A percentile compares a stretch with the other conserved stretches of the same genome.
Conservation (phyloP, 768 basidiomycete genomes). For the Rhizopogon rudus region DNA sequence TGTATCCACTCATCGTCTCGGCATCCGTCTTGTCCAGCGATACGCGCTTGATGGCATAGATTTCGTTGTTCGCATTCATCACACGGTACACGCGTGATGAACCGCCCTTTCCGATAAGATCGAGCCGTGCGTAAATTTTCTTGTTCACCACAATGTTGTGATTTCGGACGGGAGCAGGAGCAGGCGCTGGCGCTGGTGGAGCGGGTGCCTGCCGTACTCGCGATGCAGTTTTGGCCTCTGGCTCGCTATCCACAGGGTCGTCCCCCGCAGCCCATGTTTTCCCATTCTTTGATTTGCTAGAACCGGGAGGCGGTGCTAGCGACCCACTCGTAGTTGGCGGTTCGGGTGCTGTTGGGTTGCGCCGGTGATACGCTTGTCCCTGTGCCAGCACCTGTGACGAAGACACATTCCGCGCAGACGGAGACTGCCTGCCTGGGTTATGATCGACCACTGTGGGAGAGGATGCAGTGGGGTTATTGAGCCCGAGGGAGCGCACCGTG, state of each 20-base stretch:
- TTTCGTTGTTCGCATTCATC: slow-evolving; percentile 65
- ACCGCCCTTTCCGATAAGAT: slow-evolving; percentile 90
- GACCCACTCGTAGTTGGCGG: slow-evolving; percentile 38
- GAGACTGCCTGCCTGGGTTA: slow-evolving; percentile 24
- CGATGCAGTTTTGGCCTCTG: slow-evolving; percentile 23
- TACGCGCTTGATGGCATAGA: slow-evolving; percentile 92
- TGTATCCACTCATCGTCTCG: slow-evolving; percentile 87
- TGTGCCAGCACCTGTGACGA: slow-evolving; percentile 16
- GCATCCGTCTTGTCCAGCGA: slow-evolving; percentile 83
- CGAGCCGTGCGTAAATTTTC: slow-evolving; percentile 77
- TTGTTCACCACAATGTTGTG: slow-evolving; percentile 52
- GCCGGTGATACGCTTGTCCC: slow-evolving; percentile 43
- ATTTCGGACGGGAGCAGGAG: slow-evolving; percentile 30
- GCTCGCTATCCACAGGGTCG: slow-evolving; percentile 32
- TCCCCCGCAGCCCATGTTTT: slow-evolving; percentile 46
- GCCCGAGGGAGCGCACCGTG: slow-evolving; percentile 52
- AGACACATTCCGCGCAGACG: slow-evolving; percentile 20
- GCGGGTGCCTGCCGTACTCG: slow-evolving; percentile 27
- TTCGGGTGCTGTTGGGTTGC: slow-evolving; percentile 71
- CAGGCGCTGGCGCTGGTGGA: slow-evolving; percentile 23
- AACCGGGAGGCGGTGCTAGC: slow-evolving; percentile 12
- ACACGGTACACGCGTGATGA: slow-evolving; percentile 96
- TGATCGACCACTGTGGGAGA: slow-evolving; percentile 53
- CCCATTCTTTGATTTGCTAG: slow-evolving; percentile 23
- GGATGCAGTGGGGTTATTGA: slow-evolving; percentile 32